A percentile compares a stretch with the other conserved stretches of the same genome.
Conservation (phyloP, 2,329 filamentous ascomycete genomes). For the Alternaria panax region DNA sequence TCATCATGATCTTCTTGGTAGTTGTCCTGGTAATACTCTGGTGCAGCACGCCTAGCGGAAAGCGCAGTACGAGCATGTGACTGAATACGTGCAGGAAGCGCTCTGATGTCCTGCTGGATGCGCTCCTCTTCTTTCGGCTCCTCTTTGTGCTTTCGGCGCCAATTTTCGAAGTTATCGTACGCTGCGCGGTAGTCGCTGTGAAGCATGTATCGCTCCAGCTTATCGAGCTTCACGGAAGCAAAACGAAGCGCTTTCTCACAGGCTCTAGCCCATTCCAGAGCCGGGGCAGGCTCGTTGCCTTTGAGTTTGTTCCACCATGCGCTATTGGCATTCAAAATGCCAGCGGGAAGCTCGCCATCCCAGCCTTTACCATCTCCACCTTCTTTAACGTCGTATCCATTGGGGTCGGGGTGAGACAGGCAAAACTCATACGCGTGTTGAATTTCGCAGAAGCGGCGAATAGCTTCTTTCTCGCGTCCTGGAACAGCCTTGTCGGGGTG, state of each 20-base stretch:
- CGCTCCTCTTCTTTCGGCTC: neutral
- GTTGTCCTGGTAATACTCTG: neutral
- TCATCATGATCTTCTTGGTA: neutral
- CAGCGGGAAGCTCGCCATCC: neutral
- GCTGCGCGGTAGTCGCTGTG: neutral
- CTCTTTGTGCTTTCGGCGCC: slow-evolving; percentile 7
- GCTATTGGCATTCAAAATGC: neutral
- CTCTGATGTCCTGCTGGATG: neutral
- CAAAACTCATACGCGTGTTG: slow-evolving; percentile 10
- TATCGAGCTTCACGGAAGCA: neutral
- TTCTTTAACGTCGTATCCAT: neutral
- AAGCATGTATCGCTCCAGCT: neutral
- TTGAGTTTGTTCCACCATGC: slow-evolving; percentile 3
- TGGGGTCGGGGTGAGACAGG: neutral
- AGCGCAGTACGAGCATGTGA: neutral
- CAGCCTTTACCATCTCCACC: slow-evolving; percentile 1
- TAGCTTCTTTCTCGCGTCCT: neutral
- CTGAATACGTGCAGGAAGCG: no score
- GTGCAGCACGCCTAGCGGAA: neutral
- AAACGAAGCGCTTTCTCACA: neutral
- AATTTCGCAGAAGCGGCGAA: slow-evolving; percentile 5
- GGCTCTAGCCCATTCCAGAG: slow-evolving; percentile 5
- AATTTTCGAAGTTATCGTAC: slow-evolving; percentile 1
- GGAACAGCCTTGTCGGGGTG: slow-evolving; percentile 10
- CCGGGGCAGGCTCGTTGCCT: neutral